Evolutionary conservation across 768 basidiomycete species (phyloP).

Genomic region (Guyanaporus albipodus): DNA sequence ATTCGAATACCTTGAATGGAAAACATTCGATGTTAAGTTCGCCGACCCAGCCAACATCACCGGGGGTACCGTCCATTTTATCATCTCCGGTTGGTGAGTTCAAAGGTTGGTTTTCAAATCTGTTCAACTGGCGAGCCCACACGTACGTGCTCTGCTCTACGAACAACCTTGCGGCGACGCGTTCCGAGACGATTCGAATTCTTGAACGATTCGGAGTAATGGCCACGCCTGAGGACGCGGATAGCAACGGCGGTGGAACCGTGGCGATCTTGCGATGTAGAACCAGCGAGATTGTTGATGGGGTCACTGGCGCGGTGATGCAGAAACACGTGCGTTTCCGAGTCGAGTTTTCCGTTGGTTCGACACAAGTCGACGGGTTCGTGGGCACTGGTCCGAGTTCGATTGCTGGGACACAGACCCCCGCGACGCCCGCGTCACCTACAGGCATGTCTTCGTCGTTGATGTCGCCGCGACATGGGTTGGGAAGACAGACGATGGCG

Average conservation of each 20-base stretch:
- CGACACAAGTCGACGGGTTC: conserved; percentile 22
- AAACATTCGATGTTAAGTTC: conserved; percentile 32
- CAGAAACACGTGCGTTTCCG: conserved; percentile 81
- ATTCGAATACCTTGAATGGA: neutral
- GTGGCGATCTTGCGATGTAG: conserved; percentile 46
- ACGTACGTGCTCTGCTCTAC: conserved; percentile 52
- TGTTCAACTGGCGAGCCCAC: conserved; percentile 87
- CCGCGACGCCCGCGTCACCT: conserved; percentile 24
- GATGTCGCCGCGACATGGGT: conserved; percentile 27
- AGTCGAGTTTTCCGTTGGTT: conserved; percentile 60
- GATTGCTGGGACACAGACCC: conserved; percentile 12
- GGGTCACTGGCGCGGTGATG: conserved; percentile 35
- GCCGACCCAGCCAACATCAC: conserved; percentile 42
- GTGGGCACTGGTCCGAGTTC: conserved; percentile 14
- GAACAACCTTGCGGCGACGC: conserved; percentile 55
- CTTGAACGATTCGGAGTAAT: conserved; percentile 62
- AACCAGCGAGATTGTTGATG: conserved; percentile 46
- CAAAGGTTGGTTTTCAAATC: conserved; percentile 67
- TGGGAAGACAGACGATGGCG: conserved; percentile 23
- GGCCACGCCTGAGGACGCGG: conserved; percentile 53
- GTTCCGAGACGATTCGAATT: conserved; percentile 58
- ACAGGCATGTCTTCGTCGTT: conserved; percentile 17
- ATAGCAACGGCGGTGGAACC: conserved; percentile 28
- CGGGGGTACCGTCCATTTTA: conserved; percentile 37
- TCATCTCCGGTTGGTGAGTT: conserved; percentile 80